These are phyloP conservation scores for Copromyces sp. DNA, from an alignment of 495 filamentous ascomycete genomes.

Conservation along the genomic window DNA sequence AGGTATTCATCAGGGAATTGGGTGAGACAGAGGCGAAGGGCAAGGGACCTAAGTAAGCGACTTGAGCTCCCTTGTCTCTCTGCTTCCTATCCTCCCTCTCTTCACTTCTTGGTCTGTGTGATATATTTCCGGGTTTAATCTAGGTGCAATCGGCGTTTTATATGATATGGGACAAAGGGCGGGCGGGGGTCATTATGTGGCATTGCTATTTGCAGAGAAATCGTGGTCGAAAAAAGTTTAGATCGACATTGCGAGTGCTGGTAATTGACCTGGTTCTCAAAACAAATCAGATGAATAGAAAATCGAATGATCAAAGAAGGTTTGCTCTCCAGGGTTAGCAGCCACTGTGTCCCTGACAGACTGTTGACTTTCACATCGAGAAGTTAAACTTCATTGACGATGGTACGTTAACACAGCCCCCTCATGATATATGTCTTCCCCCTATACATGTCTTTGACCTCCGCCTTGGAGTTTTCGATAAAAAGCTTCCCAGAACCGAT, in stretches of 20 bases:
- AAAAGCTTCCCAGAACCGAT: background rate
- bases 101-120: background rate
- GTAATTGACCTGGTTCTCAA: background rate
- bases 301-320: background rate
- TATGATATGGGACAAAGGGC: background rate
- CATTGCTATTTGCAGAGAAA: background rate
- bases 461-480: background rate
- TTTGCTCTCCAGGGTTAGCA: too few species aligned
- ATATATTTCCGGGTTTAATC: background rate
- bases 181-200: background rate
- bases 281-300: background rate
- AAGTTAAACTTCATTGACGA: background rate
- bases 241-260: background rate
- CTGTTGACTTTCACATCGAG: background rate
- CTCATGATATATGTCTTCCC: background rate
- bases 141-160: background rate
- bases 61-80: background rate
- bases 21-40: slow-evolving; percentile 80
- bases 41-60: slow-evolving; percentile 52
- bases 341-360: background rate
- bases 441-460: background rate
- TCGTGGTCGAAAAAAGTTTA: background rate
- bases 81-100: background rate
- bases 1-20: slow-evolving; percentile 72
- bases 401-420: background rate